A percentile compares a stretch with the other conserved stretches of the same genome.
Conservation (phyloP, 257 asterid genomes). For the Solanum pimpinellifolium region DNA sequence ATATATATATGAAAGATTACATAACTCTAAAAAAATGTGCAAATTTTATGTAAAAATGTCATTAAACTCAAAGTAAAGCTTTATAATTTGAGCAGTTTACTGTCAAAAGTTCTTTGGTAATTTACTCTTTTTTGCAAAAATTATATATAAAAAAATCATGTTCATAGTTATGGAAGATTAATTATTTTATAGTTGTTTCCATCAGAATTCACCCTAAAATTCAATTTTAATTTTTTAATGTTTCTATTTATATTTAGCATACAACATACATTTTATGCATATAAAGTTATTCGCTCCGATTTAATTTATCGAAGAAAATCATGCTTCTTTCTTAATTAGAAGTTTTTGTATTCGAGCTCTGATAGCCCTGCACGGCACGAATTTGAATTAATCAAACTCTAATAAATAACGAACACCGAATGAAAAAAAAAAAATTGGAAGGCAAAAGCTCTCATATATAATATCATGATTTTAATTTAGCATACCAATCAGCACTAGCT, state of each 20-base stretch:
- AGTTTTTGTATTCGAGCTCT: too few species aligned
- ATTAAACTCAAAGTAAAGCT: not conserved
- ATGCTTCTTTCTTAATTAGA: too few species aligned
- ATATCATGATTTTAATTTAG: not conserved
- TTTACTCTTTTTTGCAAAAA: not conserved
- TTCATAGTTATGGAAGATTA: not conserved
- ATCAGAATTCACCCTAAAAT: not conserved
- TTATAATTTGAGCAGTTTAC: not conserved
- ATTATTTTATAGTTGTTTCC: not conserved
- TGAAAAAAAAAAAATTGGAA: too few species aligned
- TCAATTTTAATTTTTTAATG: not conserved
- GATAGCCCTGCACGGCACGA: rapidly evolving
- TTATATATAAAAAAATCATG: too few species aligned
- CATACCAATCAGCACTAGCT: not conserved
- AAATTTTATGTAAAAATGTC: not conserved
- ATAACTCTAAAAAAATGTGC: not conserved
- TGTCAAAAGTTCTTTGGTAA: not conserved
- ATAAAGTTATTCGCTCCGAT: too few species aligned
- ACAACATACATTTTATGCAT: not conserved
- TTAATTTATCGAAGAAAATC: too few species aligned
- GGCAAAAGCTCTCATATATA: not conserved
- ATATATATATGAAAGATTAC: too few species aligned
- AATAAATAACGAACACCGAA: not conserved
- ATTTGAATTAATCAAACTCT: too few species aligned
- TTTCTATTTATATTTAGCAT: not conserved